A percentile compares a stretch with the other conserved stretches of the same genome.
phyloP scores from a whole-genome alignment of 331 rosid genomes.

The Acacia concinna region DNA sequence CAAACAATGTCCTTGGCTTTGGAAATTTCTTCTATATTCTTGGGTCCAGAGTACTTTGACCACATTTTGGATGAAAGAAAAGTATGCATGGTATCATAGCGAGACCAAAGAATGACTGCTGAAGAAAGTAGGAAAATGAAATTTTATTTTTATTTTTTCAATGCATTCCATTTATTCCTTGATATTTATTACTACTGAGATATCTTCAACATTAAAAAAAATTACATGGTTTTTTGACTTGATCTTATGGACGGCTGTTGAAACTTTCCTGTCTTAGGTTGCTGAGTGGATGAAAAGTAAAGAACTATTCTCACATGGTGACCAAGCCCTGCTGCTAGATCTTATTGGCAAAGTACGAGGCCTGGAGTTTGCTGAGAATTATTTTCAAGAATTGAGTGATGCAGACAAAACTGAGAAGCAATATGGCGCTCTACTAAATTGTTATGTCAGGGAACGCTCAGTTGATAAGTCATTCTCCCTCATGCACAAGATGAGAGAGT shows the following conservation, averaged over 20 bases:
- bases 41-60: neutral
- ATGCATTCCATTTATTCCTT: neutral
- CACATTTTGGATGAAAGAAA: neutral
- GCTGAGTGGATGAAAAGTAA: conserved; percentile 74
- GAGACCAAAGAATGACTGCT: neutral
- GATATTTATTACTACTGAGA: neutral
- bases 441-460: conserved; percentile 66
- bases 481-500: conserved; percentile 62
- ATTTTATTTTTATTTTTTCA: neutral
- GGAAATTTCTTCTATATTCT: neutral
- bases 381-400: conserved; percentile 52
- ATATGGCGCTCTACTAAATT: conserved; percentile 69
- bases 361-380: conserved; percentile 58
- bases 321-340: conserved; percentile 61
- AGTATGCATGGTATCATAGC: neutral
- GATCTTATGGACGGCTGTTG: neutral
- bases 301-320: conserved; percentile 41
- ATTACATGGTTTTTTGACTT: neutral
- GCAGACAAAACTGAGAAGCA: conserved; percentile 43
- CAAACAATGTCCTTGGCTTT: neutral
- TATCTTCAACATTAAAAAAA: conserved; percentile 11
- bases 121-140: neutral
- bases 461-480: conserved; percentile 63
- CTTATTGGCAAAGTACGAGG: conserved; percentile 69
- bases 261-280: conserved; percentile 38